phyloP scores from a whole-genome alignment of 148 eudicot genomes.

The Polygonum maritimum region DNA sequence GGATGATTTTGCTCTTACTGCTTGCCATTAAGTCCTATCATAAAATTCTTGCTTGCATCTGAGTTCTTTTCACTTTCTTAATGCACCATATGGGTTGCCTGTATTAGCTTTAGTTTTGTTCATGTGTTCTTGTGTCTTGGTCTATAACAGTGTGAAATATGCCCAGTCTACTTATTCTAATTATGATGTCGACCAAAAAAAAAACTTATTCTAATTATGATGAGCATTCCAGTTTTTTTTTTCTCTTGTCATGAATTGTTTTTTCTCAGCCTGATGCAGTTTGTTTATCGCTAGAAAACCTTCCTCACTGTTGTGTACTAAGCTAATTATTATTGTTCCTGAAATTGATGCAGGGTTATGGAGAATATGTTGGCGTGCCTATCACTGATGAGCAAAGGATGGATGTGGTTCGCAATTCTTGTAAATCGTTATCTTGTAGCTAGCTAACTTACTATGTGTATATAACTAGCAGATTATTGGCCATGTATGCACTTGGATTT shows the following conservation, averaged over 20 bases:
- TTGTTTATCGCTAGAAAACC: neutral
- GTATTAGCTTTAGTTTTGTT: neutral
- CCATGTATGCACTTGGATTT: too few relatives aligned
- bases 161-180: neutral
- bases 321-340: neutral
- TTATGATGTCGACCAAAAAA: too few relatives aligned
- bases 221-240: neutral
- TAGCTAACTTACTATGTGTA: too few relatives aligned
- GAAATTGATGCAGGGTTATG: constrained; percentile 47
- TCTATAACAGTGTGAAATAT: neutral
- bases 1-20: too few relatives aligned
- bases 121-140: neutral
- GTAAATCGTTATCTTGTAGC: too few relatives aligned
- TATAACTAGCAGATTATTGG: too few relatives aligned
- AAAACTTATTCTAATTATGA: neutral
- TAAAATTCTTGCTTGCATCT: too few relatives aligned
- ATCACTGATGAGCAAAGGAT: constrained; percentile 66
- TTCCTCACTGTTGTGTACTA: neutral
- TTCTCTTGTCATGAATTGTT: neutral
- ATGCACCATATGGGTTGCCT: neutral
- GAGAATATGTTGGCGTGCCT: constrained; percentile 81
- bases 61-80: too few relatives aligned
- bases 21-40: too few relatives aligned
- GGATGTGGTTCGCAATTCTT: neutral
- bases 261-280: neutral